Evolutionary conservation across 202 grass and related monocot species (phyloP).

Genomic region (Dendrocalamus latiflorus): DNA sequence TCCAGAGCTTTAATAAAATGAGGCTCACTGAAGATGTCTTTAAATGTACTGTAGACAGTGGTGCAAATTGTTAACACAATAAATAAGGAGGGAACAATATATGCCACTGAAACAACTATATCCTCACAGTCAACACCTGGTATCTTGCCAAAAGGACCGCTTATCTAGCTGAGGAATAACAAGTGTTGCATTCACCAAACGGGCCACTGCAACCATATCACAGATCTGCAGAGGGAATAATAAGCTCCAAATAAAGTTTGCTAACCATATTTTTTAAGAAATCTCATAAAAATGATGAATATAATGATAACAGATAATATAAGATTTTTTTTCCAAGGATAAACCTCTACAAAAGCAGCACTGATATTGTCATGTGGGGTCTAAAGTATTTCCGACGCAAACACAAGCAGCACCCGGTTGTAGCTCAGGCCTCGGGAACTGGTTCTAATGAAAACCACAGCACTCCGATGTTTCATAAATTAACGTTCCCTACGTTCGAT

Average conservation of each 20-base stretch:
- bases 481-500: too few relatives aligned
- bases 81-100: slow-evolving; percentile 9
- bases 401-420: too few relatives aligned
- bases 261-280: background rate
- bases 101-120: background rate
- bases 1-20: slow-evolving; percentile 78
- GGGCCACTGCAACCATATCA: slow-evolving; percentile 94
- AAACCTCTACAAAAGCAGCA: background rate
- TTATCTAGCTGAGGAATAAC: slow-evolving; percentile 94
- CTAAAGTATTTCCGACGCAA: too few relatives aligned
- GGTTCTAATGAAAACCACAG: too few relatives aligned
- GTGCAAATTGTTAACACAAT: slow-evolving; percentile 10
- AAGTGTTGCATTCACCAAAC: slow-evolving; percentile 85
- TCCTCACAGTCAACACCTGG: slow-evolving; percentile 49
- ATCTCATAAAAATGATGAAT: slow-evolving; percentile 14
- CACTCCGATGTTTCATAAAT: too few relatives aligned
- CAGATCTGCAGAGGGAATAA: slow-evolving; percentile 58
- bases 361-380: background rate
- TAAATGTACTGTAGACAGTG: slow-evolving; percentile 57
- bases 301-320: slow-evolving; percentile 8
- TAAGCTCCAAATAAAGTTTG: slow-evolving; percentile 9
- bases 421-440: too few relatives aligned
- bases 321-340: background rate
- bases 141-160: slow-evolving; percentile 94
- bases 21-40: slow-evolving; percentile 80